Evolutionary conservation across 2,329 filamentous ascomycete genomes (phyloP).

Genomic region (Mycosphaerella arachidis): DNA sequence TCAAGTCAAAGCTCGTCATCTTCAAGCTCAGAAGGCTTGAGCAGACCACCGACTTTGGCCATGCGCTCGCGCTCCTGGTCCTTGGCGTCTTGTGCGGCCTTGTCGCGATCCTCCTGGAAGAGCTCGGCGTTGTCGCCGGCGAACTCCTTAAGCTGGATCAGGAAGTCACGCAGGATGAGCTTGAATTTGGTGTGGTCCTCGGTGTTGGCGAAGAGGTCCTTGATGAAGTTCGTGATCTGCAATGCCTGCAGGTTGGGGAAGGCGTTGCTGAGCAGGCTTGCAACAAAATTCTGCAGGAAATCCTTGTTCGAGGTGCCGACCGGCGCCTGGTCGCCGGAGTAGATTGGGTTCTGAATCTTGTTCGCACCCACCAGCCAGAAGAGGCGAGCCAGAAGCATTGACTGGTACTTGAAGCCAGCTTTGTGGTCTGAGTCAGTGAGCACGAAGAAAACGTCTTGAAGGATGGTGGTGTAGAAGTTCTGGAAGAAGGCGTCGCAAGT

Average conservation of each 20-base stretch:
- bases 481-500: conserved; percentile 96
- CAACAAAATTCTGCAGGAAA: conserved; percentile 84
- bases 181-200: conserved; percentile 92
- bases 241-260: conserved; percentile 80
- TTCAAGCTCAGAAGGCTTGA: conserved; percentile 96
- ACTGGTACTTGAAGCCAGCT: conserved; percentile 97
- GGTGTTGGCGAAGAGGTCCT: conserved; percentile 82
- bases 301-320: conserved; percentile 83
- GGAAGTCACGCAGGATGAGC: conserved; percentile 89
- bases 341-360: conserved; percentile 91
- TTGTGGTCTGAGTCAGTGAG: conserved; percentile 97
- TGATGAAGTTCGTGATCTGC: conserved; percentile 87
- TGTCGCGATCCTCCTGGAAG: conserved; percentile 90
- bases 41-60: conserved; percentile 88
- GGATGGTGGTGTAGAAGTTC: conserved; percentile 89
- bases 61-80: conserved; percentile 84
- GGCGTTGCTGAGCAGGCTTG: conserved; percentile 76
- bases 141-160: conserved; percentile 96
- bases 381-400: conserved; percentile 86
- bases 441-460: conserved; percentile 98
- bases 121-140: conserved; percentile 92
- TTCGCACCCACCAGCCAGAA: conserved; percentile 89
- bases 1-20: conserved; percentile 78
- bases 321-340: conserved; percentile 75
- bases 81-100: conserved; percentile 79